A percentile compares a stretch with the other conserved stretches of the same genome.
Conservation (phyloP, 441 rosid species). For the Capsella rubella region DNA sequence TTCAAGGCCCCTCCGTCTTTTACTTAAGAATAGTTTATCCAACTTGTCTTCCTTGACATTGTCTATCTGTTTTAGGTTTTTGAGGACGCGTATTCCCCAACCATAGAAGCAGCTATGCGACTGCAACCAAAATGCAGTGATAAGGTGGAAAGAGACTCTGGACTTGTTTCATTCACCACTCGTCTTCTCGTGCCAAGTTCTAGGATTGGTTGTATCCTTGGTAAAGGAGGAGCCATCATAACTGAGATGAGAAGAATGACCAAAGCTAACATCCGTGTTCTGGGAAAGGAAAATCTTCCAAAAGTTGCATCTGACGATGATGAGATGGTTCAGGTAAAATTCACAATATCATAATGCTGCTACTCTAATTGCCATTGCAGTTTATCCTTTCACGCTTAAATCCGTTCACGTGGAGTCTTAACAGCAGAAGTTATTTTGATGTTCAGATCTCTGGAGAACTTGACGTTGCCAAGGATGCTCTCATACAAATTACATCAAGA, state of each 20-base stretch:
- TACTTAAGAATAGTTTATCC: slow-evolving; percentile 14
- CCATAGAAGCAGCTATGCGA: slow-evolving; percentile 89
- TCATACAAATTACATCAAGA: slow-evolving; percentile 74
- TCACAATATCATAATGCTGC: slow-evolving; percentile 19
- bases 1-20: slow-evolving; percentile 9
- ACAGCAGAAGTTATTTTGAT: slow-evolving; percentile 29
- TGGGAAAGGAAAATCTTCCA: slow-evolving; percentile 89
- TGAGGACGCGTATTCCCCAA: slow-evolving; percentile 84
- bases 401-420: slow-evolving; percentile 3
- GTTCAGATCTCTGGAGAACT: slow-evolving; percentile 90
- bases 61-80: slow-evolving; percentile 55
- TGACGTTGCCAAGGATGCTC: slow-evolving; percentile 97
- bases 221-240: slow-evolving; percentile 92
- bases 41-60: slow-evolving; percentile 27
- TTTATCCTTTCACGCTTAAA: slow-evolving; percentile 24
- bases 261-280: slow-evolving; percentile 90
- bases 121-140: slow-evolving; percentile 96
- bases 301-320: slow-evolving; percentile 91
- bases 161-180: slow-evolving; percentile 78
- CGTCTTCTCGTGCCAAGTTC: slow-evolving; percentile 95
- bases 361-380: slow-evolving; percentile 15
- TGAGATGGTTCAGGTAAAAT: slow-evolving; percentile 94
- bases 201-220: slow-evolving; percentile 95
- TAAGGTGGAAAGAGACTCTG: slow-evolving; percentile 92
- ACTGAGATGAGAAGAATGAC: slow-evolving; percentile 90